Evolutionary conservation across 2,329 filamentous ascomycete genomes (phyloP).

Genomic region (Fusarium praegraminearum): DNA sequence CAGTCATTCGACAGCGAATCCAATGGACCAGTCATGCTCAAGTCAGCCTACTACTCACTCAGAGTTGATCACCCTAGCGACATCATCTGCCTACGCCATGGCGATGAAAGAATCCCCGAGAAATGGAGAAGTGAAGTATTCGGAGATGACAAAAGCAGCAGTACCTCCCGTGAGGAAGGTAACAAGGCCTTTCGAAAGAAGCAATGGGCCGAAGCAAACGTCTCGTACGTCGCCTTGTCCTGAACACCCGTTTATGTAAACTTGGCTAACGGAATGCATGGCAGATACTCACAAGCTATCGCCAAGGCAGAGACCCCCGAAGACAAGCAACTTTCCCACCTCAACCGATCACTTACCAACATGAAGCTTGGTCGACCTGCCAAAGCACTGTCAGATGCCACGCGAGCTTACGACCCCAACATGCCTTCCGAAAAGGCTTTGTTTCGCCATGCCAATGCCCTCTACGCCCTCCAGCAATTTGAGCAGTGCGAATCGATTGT

Average conservation of each 20-base stretch:
- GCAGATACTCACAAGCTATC: conserved; percentile 1
- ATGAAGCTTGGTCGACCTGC: neutral
- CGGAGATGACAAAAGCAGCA: neutral
- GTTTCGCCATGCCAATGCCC: neutral
- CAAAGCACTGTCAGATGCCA: neutral
- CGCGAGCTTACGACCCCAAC: neutral
- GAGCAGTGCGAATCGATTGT: conserved; percentile 26
- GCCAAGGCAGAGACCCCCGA: accelerated
- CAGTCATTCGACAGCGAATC: neutral
- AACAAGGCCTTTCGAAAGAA: neutral
- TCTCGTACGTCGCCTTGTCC: neutral
- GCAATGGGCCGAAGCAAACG: neutral
- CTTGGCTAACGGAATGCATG: neutral
- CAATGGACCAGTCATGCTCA: neutral
- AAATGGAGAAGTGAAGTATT: neutral
- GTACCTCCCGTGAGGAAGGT: neutral
- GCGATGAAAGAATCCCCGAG: neutral
- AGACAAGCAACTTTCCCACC: conserved; percentile 1
- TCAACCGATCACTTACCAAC: conserved; percentile 4
- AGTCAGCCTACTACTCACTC: neutral
- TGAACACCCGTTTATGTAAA: accelerated
- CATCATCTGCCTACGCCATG: neutral
- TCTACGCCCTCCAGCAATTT: neutral
- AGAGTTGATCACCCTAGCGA: neutral
- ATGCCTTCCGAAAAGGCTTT: neutral